Percentiles rank a stretch among this genome's conserved stretches.
Conservation (phyloP, 2,329 filamentous ascomycete genomes). For the Hypoxylon sp. region DNA sequence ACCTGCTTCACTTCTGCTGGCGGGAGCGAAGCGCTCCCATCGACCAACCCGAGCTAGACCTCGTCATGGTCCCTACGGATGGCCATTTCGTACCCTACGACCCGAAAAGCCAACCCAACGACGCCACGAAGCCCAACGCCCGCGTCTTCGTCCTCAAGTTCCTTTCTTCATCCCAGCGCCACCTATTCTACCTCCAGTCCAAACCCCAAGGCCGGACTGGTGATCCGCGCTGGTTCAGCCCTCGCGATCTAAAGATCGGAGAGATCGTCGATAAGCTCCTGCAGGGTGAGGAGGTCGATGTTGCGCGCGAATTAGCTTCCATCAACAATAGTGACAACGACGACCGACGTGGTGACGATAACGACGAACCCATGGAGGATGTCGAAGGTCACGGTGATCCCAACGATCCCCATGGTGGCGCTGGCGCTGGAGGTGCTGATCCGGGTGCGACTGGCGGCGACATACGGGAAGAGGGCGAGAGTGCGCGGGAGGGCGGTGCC, state of each 20-base stretch:
- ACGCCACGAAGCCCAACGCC: conserved; percentile 79
- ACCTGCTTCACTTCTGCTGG: conserved; percentile 98
- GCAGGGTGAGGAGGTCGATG: conserved; percentile 89
- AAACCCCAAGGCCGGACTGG: conserved; percentile 79
- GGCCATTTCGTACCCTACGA: conserved; percentile 89
- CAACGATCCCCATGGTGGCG: conserved; percentile 69
- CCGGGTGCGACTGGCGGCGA: conserved; percentile 91
- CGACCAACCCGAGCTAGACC: conserved; percentile 83
- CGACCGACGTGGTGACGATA: conserved; percentile 68
- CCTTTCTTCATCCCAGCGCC: conserved; percentile 87
- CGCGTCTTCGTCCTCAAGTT: conserved; percentile 96
- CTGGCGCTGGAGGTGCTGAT: conserved; percentile 85
- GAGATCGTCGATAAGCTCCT: conserved; percentile 87
- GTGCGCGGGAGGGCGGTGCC: conserved; percentile 89
- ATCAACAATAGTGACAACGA: conserved; percentile 67
- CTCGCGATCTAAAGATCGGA: conserved; percentile 87
- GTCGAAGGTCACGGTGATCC: conserved; percentile 74
- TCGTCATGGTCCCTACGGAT: conserved; percentile 94
- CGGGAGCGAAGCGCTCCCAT: conserved; percentile 79
- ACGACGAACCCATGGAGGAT: conserved; percentile 84
- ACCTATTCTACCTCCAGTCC: conserved; percentile 97
- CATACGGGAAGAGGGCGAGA: conserved; percentile 88
- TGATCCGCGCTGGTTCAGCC: conserved; percentile 83
- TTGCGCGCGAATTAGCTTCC: conserved; percentile 77
- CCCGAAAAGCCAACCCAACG: conserved; percentile 66